Percentiles rank a stretch among this genome's conserved stretches.
Evolutionary conservation across 2,329 filamentous ascomycete species (phyloP).

Genomic region (Cladosporium austrohemisphaericum): DNA sequence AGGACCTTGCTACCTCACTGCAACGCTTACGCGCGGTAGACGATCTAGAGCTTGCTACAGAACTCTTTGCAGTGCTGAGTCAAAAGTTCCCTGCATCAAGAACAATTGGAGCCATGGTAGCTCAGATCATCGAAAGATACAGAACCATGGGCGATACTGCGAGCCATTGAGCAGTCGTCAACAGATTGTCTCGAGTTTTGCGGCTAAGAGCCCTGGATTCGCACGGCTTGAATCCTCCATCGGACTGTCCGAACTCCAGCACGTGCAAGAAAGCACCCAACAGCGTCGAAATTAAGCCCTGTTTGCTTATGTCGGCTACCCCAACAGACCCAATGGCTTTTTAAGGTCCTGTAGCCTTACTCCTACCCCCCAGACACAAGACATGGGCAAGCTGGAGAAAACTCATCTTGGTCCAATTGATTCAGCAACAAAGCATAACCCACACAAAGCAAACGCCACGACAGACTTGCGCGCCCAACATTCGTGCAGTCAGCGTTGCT

Average conservation of each 20-base stretch:
- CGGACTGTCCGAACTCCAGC: too few relatives aligned
- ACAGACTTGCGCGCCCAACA: background rate
- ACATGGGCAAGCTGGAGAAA: too few relatives aligned
- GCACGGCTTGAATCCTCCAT: too few relatives aligned
- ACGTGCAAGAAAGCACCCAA: too few relatives aligned
- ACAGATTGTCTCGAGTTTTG: too few relatives aligned
- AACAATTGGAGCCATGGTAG: conserved; percentile 2
- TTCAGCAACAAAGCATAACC: background rate
- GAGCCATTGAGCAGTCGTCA: background rate
- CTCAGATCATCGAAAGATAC: conserved; percentile 8
- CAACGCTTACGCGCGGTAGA: conserved; percentile 18
- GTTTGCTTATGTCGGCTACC: too few relatives aligned
- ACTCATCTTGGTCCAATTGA: too few relatives aligned
- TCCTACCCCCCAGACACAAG: too few relatives aligned
- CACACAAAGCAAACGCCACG: background rate
- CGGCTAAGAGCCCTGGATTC: too few relatives aligned
- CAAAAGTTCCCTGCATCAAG: conserved; percentile 1
- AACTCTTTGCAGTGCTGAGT: background rate
- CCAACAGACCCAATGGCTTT: too few relatives aligned
- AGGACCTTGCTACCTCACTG: conserved; percentile 21
- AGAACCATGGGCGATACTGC: background rate
- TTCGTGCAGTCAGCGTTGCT: background rate
- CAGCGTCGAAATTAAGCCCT: too few relatives aligned
- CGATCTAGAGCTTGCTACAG: conserved; percentile 14
- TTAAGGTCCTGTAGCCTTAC: too few relatives aligned